These are phyloP conservation scores for Flaveria bidentis DNA, from an alignment of 129 eudicot genomes.

Conservation along the genomic window DNA sequence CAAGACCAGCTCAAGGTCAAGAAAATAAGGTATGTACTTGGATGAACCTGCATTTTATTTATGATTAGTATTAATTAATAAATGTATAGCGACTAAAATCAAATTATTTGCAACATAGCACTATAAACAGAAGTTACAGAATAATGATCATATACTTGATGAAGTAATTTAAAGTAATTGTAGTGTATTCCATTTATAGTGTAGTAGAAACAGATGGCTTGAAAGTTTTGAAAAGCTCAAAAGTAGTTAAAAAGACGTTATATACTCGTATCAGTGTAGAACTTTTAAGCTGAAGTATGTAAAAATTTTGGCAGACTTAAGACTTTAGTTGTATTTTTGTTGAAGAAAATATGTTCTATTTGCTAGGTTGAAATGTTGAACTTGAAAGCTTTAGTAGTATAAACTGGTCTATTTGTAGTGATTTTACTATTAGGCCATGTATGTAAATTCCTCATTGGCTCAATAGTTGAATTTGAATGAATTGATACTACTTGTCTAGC, in stretches of 20 bases:
- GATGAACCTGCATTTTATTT: neutral
- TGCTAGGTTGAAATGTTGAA: neutral
- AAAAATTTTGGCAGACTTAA: neutral
- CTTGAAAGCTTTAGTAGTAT: conserved; percentile 18
- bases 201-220: neutral
- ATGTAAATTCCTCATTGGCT: neutral
- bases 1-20: conserved; percentile 71
- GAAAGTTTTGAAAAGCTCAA: neutral
- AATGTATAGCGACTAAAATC: neutral
- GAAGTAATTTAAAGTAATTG: neutral
- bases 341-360: neutral
- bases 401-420: neutral
- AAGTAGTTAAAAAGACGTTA: neutral
- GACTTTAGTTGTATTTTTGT: neutral
- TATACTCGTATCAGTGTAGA: neutral
- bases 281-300: conserved; percentile 1
- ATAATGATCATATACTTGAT: conserved; percentile 3
- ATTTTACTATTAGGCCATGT: neutral
- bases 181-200: neutral
- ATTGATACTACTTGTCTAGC: neutral
- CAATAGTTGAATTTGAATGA: neutral
- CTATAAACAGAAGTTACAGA: neutral
- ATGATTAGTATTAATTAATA: neutral
- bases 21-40: conserved; percentile 69
- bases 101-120: neutral